Evolutionary conservation across 2,329 filamentous ascomycete genomes (phyloP).

Genomic region (Albophoma yamanashiensis): DNA sequence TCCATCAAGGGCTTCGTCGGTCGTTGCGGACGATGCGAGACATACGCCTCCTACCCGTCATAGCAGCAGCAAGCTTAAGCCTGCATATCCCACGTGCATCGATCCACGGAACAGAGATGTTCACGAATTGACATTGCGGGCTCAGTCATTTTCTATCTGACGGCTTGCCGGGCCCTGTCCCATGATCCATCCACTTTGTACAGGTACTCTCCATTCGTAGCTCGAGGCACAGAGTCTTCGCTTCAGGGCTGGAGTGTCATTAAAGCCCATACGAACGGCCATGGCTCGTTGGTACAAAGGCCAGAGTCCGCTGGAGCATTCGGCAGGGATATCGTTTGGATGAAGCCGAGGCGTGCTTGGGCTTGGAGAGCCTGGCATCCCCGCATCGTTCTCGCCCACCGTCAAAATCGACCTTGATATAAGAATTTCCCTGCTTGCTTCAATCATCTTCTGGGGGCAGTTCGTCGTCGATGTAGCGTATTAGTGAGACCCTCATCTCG

Average conservation of each 20-base stretch:
- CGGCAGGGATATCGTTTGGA: background rate
- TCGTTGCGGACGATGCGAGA: background rate
- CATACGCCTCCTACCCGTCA: background rate
- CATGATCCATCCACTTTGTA: background rate
- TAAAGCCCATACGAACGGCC: background rate
- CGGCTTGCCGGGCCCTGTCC: background rate
- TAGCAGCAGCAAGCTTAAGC: background rate
- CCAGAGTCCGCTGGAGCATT: background rate
- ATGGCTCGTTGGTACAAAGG: background rate
- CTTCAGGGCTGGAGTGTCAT: background rate
- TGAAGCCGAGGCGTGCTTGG: background rate
- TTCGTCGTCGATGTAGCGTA: constrained; percentile 95
- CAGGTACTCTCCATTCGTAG: background rate
- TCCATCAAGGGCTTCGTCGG: background rate
- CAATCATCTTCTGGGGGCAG: constrained; percentile 93
- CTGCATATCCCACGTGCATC: background rate
- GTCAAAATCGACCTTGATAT: background rate
- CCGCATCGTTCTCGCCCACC: background rate
- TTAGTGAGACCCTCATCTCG: constrained; percentile 87
- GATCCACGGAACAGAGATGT: background rate
- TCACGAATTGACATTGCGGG: background rate
- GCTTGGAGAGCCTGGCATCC: background rate
- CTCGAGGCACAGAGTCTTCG: background rate
- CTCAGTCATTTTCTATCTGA: background rate
- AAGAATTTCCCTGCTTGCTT: constrained; percentile 10